Evolutionary conservation across 1,284 basidiomycete genomes (phyloP).

Genomic region (Anthracocystis setariae): DNA sequence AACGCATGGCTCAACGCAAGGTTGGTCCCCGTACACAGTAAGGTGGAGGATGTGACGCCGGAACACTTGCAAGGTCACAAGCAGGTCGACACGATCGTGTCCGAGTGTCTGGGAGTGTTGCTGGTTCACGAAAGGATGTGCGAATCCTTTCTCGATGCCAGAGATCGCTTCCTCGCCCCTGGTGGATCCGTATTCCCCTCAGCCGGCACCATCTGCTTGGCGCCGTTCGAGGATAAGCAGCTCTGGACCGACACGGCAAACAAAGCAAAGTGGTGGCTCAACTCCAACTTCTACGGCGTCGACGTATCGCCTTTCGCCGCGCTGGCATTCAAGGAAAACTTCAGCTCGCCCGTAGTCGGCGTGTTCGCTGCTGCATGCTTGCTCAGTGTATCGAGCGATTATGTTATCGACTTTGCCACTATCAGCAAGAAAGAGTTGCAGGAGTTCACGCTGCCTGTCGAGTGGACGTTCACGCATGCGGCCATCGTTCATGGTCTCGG

Average conservation of each 20-base stretch:
- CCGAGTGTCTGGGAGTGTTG: constrained; percentile 71
- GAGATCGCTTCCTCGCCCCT: constrained; percentile 70
- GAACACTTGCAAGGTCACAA: constrained; percentile 40
- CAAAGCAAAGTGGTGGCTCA: constrained; percentile 67
- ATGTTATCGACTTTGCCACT: constrained; percentile 59
- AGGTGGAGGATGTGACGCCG: constrained; percentile 62
- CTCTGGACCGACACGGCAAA: constrained; percentile 70
- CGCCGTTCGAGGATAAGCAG: constrained; percentile 70
- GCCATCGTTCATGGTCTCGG: constrained; percentile 60
- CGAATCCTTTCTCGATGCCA: constrained; percentile 70
- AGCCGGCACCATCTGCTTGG: constrained; percentile 70
- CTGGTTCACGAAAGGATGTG: constrained; percentile 72
- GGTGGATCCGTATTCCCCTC: constrained; percentile 70
- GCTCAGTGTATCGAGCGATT: constrained; percentile 51
- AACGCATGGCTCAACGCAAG: constrained; percentile 55
- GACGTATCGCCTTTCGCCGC: constrained; percentile 59
- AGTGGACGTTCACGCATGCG: constrained; percentile 46
- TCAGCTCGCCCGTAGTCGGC: constrained; percentile 60
- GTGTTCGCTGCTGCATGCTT: constrained; percentile 56
- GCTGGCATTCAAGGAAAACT: constrained; percentile 57
- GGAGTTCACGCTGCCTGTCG: constrained; percentile 59
- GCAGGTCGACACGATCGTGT: constrained; percentile 71
- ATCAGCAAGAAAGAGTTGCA: constrained; percentile 52
- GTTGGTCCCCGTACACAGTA: constrained; percentile 54
- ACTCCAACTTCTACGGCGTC: constrained; percentile 64